Percentiles rank a stretch among this genome's conserved stretches.
Conservation (phyloP, 2,329 filamentous ascomycete species). For the Xylaria hypoxylon region DNA sequence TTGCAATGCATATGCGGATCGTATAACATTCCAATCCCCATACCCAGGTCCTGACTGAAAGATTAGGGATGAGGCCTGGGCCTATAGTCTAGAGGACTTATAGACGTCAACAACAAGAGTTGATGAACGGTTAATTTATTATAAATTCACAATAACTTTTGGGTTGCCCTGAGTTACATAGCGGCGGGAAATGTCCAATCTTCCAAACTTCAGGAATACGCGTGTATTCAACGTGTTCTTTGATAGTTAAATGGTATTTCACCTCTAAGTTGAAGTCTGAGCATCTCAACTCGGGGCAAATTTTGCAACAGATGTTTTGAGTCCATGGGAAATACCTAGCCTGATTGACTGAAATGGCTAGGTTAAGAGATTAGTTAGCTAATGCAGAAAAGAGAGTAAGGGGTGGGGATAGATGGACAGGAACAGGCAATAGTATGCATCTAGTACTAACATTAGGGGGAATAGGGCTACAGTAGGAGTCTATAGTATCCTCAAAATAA, state of each 20-base stretch:
- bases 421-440: constrained; percentile 1
- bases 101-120: not conserved
- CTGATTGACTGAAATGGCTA: not conserved
- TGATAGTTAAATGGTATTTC: not conserved
- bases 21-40: not conserved
- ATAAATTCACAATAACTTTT: not conserved
- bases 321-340: not conserved
- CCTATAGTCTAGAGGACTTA: not conserved
- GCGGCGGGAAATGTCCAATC: not conserved
- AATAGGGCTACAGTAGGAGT: not conserved
- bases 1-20: not conserved
- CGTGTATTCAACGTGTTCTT: not conserved
- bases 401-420: not conserved
- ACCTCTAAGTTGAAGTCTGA: not conserved
- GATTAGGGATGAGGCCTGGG: not conserved
- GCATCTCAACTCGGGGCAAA: not conserved
- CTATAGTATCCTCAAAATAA: constrained; percentile 12
- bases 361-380: not conserved
- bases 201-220: not conserved
- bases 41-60: not conserved
- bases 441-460: no score
- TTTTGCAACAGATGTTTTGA: not conserved
- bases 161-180: not conserved
- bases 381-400: not conserved
- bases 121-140: not conserved